Evolutionary conservation across 441 rosid species (phyloP), one percentile per base, ranked within the genome.

Genomic region (Gossypium laxum): DNA sequence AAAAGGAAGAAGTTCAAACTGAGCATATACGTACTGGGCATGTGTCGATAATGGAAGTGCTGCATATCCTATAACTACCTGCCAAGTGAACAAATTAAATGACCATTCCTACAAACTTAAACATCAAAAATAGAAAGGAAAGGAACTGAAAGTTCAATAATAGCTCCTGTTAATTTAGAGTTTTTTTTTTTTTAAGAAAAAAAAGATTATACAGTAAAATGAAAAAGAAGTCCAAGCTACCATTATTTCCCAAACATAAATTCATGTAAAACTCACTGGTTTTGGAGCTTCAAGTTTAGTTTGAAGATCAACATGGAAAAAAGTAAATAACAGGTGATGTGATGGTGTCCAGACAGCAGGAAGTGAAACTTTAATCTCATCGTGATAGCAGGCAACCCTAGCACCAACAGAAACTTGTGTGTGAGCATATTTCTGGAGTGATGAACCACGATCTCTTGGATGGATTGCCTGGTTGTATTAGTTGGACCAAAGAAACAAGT

Each of bases 211-310:
- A 52, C 59, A 2, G 1, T 50, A 60, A 55, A 47, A 59, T 28
- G n/a, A 55, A 67, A 5, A 50, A 7, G 19, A 48, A 26, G 28
- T 15, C 24, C 7, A 0, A 50, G 38, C 52, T 48, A 38, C 51
- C 32, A 57, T 75, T 54, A n/a, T 60, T 67, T 26, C 70, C 58
- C 43, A 48, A 67, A 51, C 7, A 34, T 72, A 45, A 60, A 11
- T 52, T 67, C 56, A 50, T 18, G 62, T 41, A 72, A 72, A 43
- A 77, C 90, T 84, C 75, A 95, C 99, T 57, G 99, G 99, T 80
- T 94, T 91, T 75, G 99, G 98, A 82, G 98, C 96, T 86, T 95
- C 99, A 79, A 95, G 85, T 82, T 90, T 95, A 63, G 98, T 91
- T 76, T 92, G 99, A 77, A 95, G 96, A 85, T 95, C 99, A 75